Evolutionary conservation across 2,329 filamentous ascomycete species (phyloP).

Genomic region (Mycosphaerelloides madeirae): DNA sequence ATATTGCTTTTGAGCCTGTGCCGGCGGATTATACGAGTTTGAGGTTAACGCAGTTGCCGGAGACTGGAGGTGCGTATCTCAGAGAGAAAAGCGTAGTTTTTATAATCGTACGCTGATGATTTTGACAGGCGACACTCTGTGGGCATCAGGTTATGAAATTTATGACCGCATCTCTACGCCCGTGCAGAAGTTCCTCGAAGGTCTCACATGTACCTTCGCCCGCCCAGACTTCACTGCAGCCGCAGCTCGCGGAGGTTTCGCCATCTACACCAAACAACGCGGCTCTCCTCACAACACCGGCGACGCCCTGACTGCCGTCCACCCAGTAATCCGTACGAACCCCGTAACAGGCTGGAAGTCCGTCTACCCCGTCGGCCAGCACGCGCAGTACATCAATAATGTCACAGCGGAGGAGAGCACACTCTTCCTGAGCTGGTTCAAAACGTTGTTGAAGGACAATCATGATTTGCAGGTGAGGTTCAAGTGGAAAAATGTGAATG

Average conservation of each 20-base stretch:
- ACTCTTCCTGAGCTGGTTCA: conserved; percentile 23
- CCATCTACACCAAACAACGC: conserved; percentile 18
- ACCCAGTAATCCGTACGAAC: conserved; percentile 55
- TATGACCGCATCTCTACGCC: conserved; percentile 59
- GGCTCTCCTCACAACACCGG: conserved; percentile 25
- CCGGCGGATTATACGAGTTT: conserved; percentile 61
- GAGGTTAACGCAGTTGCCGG: conserved; percentile 52
- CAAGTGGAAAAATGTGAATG: conserved; percentile 47
- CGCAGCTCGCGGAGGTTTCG: conserved; percentile 11
- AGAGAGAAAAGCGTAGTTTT: too few species aligned
- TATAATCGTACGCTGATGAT: too few species aligned
- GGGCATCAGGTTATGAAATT: conserved; percentile 63
- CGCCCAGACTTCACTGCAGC: conserved; percentile 31
- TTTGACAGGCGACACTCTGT: conserved; percentile 59
- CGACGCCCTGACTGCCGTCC: conserved; percentile 12
- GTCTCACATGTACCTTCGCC: conserved; percentile 50
- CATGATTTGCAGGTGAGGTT: conserved; percentile 49
- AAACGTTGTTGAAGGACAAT: conserved; percentile 40
- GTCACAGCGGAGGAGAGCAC: conserved; percentile 33
- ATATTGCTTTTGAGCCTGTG: conserved; percentile 61
- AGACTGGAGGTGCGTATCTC: too few species aligned
- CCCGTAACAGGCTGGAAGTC: conserved; percentile 60
- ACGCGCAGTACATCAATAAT: conserved; percentile 54
- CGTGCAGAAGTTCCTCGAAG: conserved; percentile 56
- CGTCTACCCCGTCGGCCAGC: conserved; percentile 55